phyloP scores from a whole-genome alignment of 805 yeast genomes.

The Jamesozyma piceae region DNA sequence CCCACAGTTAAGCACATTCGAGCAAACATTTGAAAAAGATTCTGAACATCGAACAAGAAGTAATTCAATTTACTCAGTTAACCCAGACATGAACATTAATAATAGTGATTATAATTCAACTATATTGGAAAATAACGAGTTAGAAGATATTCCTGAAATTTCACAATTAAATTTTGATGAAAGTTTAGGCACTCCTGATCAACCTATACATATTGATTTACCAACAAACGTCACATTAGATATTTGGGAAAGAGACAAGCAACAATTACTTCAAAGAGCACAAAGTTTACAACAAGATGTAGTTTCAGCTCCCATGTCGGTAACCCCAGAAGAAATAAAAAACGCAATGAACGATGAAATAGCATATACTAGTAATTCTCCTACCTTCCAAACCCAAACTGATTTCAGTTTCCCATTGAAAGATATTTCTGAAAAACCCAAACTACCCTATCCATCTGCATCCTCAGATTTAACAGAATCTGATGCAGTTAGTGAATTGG shows the following conservation, averaged over 20 bases:
- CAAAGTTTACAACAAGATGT: slow-evolving; percentile 8
- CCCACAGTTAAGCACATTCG: slow-evolving; percentile 1
- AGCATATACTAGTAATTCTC: neutral
- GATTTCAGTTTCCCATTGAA: slow-evolving; percentile 18
- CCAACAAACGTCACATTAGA: slow-evolving; percentile 16
- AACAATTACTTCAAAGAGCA: slow-evolving; percentile 11
- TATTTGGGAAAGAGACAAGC: slow-evolving; percentile 20
- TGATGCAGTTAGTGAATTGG: slow-evolving; percentile 25
- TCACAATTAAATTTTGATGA: slow-evolving; percentile 8
- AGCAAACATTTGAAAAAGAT: neutral
- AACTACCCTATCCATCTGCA: neutral
- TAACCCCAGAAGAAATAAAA: too few species aligned
- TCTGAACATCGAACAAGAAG: neutral
- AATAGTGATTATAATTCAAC: slow-evolving; percentile 1
- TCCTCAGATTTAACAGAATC: neutral
- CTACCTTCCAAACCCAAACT: slow-evolving; percentile 5
- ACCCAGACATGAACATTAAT: neutral
- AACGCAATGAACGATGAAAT: neutral
- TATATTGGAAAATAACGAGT: slow-evolving; percentile 9
- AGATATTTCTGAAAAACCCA: neutral
- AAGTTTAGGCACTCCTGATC: neutral
- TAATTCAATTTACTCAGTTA: neutral
- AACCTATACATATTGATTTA: slow-evolving; percentile 6
- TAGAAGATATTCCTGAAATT: slow-evolving; percentile 17
- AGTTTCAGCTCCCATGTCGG: slow-evolving; percentile 11